Base-by-base conservation (phyloP, 768 basidiomycete species). In the Tulasnella sp. region DNA sequence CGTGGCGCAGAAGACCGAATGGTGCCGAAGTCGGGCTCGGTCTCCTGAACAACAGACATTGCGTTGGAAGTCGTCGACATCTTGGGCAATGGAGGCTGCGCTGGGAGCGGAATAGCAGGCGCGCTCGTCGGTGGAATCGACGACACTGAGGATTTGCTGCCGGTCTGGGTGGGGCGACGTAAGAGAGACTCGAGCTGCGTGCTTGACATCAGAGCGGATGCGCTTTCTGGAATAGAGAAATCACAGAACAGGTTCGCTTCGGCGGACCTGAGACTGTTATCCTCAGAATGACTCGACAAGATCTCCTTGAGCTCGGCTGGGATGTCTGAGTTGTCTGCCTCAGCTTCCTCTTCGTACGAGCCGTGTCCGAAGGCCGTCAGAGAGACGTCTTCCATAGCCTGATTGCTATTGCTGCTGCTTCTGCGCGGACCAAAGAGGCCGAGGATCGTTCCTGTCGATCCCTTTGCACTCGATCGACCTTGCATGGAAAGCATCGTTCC, bases 291-390 rank as follows among this genome's bases (percentile, higher is more conserved):
- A 78, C 81, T 77, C 0, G 82, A 82, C 32, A 93, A 78, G 63
- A 93, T 87, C 29, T 82, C 82, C 74, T 88, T 87, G 71, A 93
- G 78, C 78, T 93, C 92, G 47, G 90, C 86, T 0, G 92, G 90
- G n/a, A 92, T 90, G 76, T 94, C 90, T 1, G 88, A 90, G 77
- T 91, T 88, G 0, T 86, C 89, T 26, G 34, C 71, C 17, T 70
- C 69, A 17, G 34, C 52, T n/a, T n/a, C n/a, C n/a, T n/a, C n/a
- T 32, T 35, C 69, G 4, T 42, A 17, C 32, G 37, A 22, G 26
- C 42, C n/a, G n/a, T n/a, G n/a, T n/a, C n/a, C 71, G 22, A 70
- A 52, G 16, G 69, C 42, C 14, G 26, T 44, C 22, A 70, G 69
- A 32, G 40, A 52, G 29, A 47, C 44, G 12, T 52, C 44, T 19